These are phyloP conservation scores for Hymenotorrendiella dingleyae DNA, from an alignment of 2,329 filamentous ascomycete genomes.

Conservation along the genomic window DNA sequence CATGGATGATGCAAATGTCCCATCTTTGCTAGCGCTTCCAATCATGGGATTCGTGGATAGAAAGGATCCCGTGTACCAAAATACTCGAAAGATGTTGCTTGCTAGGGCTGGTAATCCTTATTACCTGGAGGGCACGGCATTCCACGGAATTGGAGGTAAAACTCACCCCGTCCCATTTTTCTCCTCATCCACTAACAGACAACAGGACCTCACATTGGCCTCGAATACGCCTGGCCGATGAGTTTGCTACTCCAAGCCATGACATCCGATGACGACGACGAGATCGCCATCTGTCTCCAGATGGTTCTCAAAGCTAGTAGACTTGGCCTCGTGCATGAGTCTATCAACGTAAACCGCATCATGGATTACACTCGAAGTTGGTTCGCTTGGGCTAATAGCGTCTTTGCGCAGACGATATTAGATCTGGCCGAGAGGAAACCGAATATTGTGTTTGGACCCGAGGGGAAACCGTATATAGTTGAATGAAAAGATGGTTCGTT, in stretches of 20 bases:
- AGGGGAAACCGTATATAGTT: conserved; percentile 51
- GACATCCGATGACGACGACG: conserved; percentile 75
- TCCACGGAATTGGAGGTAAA: conserved; percentile 82
- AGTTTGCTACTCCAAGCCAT: conserved; percentile 85
- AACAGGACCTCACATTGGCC: conserved; percentile 64
- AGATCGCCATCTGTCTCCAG: conserved; percentile 69
- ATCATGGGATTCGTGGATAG: conserved; percentile 67
- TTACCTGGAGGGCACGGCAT: conserved; percentile 69
- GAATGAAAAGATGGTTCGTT: too few relatives aligned
- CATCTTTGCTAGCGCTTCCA: conserved; percentile 72
- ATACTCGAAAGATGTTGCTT: conserved; percentile 68
- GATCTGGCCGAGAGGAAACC: conserved; percentile 87
- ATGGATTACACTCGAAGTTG: conserved; percentile 75
- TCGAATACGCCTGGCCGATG: conserved; percentile 96
- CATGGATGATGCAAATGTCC: conserved; percentile 88
- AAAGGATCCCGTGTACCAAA: conserved; percentile 70
- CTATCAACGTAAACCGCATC: conserved; percentile 70
- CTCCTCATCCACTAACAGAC: conserved; percentile 4
- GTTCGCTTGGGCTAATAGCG: conserved; percentile 98
- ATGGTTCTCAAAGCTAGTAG: conserved; percentile 69
- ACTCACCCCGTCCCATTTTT: conserved; percentile 4
- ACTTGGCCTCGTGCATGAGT: conserved; percentile 85
- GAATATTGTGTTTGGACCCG: conserved; percentile 71
- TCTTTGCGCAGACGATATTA: conserved; percentile 88
- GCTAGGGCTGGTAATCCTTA: conserved; percentile 64